phyloP scores from a whole-genome alignment of 2,329 filamentous ascomycete genomes.

The Colletotrichum liaoningense region DNA sequence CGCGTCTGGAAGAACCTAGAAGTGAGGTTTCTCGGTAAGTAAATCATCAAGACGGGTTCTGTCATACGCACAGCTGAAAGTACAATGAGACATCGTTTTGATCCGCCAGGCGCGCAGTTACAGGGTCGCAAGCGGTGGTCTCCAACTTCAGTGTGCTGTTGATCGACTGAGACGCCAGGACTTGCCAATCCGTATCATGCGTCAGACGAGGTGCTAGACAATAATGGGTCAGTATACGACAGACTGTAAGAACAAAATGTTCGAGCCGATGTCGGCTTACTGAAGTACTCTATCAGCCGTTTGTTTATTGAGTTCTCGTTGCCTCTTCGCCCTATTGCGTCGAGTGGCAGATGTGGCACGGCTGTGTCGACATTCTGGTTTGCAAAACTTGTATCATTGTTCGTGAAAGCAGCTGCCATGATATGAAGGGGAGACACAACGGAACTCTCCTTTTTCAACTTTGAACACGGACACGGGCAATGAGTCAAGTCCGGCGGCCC shows the following conservation, averaged over 20 bases:
- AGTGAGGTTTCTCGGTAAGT: neutral
- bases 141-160: slow-evolving; percentile 40
- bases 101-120: slow-evolving; percentile 39
- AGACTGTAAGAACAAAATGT: too few relatives aligned
- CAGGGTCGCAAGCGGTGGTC: slow-evolving; percentile 38
- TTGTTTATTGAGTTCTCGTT: neutral
- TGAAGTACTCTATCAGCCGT: slow-evolving; percentile 30
- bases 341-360: too few relatives aligned
- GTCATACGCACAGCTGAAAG: neutral
- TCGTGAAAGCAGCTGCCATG: slow-evolving; percentile 24
- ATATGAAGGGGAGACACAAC: slow-evolving; percentile 38
- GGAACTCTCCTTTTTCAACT: neutral
- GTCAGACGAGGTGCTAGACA: neutral
- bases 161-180: slow-evolving; percentile 37
- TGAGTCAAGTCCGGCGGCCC: neutral
- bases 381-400: too few relatives aligned
- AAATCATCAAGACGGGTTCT: neutral
- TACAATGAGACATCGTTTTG: slow-evolving; percentile 35
- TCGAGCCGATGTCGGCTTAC: slow-evolving; percentile 14
- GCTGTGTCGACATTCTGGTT: too few relatives aligned
- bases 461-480: too few relatives aligned
- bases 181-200: slow-evolving; percentile 38
- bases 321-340: neutral
- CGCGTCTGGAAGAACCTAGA: slow-evolving; percentile 40
- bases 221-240: too few relatives aligned